Evolutionary conservation across 2,329 filamentous ascomycete species (phyloP).

Genomic region (Cryphonectria nitschkei): DNA sequence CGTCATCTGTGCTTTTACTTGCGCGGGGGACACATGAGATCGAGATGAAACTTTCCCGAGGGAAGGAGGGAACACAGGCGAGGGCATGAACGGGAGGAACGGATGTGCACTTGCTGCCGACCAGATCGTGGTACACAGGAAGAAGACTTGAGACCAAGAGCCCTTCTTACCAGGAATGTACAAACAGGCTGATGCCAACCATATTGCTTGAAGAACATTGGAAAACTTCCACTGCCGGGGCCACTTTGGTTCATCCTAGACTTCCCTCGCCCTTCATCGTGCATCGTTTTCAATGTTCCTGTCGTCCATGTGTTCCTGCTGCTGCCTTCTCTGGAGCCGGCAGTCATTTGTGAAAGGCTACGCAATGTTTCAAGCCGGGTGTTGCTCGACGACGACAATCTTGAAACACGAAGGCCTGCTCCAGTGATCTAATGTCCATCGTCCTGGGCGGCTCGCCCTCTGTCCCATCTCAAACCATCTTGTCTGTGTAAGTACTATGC

Average conservation of each 20-base stretch:
- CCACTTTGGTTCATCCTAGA: not conserved
- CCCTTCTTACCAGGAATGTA: too few species aligned
- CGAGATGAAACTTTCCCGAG: not conserved
- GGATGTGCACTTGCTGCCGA: not conserved
- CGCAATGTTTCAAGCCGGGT: slow-evolving; percentile 3
- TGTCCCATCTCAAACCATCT: not conserved
- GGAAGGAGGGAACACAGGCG: not conserved
- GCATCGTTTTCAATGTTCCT: not conserved
- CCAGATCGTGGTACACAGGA: not conserved
- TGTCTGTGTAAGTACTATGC: not conserved
- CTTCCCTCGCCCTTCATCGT: too few species aligned
- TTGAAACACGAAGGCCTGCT: not conserved
- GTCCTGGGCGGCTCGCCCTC: not conserved
- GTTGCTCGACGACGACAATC: not conserved
- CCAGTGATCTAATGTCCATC: not conserved
- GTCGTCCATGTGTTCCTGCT: not conserved
- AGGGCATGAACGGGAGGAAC: not conserved
- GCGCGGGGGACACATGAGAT: not conserved
- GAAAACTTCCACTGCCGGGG: not conserved
- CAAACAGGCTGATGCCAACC: not conserved
- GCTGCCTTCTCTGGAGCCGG: too few species aligned
- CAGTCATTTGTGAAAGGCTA: slow-evolving; percentile 4
- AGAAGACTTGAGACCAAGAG: too few species aligned
- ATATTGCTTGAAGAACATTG: not conserved
- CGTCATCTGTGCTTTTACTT: not conserved